Conservation (phyloP, 345 rosid species). For the Firmiana major region DNA sequence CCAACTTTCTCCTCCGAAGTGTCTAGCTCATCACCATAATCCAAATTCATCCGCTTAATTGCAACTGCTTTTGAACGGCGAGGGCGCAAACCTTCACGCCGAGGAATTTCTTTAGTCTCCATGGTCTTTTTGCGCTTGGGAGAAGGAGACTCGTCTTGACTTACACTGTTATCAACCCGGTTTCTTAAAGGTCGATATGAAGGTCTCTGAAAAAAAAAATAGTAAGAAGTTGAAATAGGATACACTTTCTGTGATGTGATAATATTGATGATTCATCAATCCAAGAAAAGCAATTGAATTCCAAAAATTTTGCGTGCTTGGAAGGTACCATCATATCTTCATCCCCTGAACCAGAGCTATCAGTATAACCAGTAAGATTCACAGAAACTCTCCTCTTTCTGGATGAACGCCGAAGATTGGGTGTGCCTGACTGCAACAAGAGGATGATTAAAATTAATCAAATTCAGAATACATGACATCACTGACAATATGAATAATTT, state of each 20-base stretch:
- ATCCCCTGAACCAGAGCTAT: constrained; percentile 94
- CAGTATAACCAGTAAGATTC: constrained; percentile 75
- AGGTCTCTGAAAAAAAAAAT: constrained; percentile 47
- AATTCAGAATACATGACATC: constrained; percentile 13
- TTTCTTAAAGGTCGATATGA: constrained; percentile 56
- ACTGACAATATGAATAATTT: constrained; percentile 1
- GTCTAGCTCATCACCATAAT: constrained; percentile 66
- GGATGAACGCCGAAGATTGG: constrained; percentile 94
- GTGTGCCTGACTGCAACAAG: constrained; percentile 53
- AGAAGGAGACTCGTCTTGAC: constrained; percentile 56
- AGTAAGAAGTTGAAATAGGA: not conserved
- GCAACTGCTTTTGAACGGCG: constrained; percentile 63
- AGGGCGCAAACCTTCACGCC: constrained; percentile 99
- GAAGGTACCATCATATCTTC: constrained; percentile 79
- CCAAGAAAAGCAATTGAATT: not conserved
- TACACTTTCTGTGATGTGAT: not conserved
- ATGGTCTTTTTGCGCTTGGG: constrained; percentile 49
- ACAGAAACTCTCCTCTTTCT: constrained; percentile 85
- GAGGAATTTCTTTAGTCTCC: constrained; percentile 60
- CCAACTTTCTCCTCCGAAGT: constrained; percentile 74
- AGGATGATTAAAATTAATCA: constrained; percentile 19
- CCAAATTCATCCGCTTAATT: constrained; percentile 48
- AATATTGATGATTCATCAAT: constrained; percentile 4
- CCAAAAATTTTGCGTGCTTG: not conserved
- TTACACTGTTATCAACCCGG: constrained; percentile 48